Base-by-base conservation (phyloP, 345 rosid genomes). In the Punica granatum region DNA sequence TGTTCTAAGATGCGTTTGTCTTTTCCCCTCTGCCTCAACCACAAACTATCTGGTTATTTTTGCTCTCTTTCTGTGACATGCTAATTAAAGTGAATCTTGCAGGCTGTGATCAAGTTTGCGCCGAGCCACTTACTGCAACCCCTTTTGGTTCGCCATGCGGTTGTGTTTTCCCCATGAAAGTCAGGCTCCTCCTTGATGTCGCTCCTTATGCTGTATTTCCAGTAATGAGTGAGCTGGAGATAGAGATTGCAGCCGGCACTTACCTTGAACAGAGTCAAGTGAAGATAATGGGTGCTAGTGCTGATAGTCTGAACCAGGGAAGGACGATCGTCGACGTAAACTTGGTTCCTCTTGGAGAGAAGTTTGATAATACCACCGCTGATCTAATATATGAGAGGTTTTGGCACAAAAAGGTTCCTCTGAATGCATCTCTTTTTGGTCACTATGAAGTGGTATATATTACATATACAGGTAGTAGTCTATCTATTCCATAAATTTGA, bases 181-280 rank as follows among this genome's bases (percentile, higher is more conserved):
- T 95, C 79, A 84, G 74, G 71, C 92, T 95, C 79, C 92, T 92
- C 67, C 82, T 95, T 44, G 85, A 77, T 70, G 85, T 88, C 31
- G 98, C 98, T 43, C 86, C 96, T 34, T 82, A 78, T 78, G 79
- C 88, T 71, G 81, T 95, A 76, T 95, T 95, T 73, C 98, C 98
- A 34, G 88, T 88, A 32, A 85, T 87, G 86, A 82, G 76, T 75
- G 88, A 89, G 83, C 86, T 95, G 67, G 99, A 92, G 84, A 85
- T 88, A 82, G 99, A 92, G 84, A 74, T 95, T 78, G 98, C 99
- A 31, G 82, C 88, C 43, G 97, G 99, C 71, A 86, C 92, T 37
- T 92, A 90, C 78, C 79, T 95, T 83, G 86, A 92, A 64, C 98
- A 92, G 76, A 92, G 99, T 78, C 99, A 95, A 80, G 99, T 95